A percentile compares a stretch with the other conserved stretches of the same genome.
These are phyloP conservation scores for Termitomyces sp. DNA, from an alignment of 768 basidiomycete species.

Conservation along the genomic window DNA sequence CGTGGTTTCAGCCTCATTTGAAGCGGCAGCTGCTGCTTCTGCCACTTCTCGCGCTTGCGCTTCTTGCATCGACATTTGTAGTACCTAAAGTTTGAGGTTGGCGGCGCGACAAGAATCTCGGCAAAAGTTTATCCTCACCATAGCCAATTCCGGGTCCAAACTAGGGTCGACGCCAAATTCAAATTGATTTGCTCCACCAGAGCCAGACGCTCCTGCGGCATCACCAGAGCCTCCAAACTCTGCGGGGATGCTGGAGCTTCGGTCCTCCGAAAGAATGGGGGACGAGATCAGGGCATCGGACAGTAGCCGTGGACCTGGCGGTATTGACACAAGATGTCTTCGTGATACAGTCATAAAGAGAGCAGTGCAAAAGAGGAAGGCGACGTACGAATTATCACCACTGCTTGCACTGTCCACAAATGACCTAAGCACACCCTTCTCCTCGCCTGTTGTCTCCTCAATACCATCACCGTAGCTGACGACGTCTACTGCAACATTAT, in stretches of 20 bases:
- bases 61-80: conserved; percentile 97
- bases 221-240: conserved; percentile 48
- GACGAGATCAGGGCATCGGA: conserved; percentile 82
- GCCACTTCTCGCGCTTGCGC: conserved; percentile 73
- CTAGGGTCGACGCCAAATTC: conserved; percentile 94
- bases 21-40: conserved; percentile 35
- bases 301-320: conserved; percentile 72
- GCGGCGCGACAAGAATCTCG: background rate
- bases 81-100: conserved; percentile 47
- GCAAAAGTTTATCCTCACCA: conserved; percentile 47
- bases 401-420: conserved; percentile 82
- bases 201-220: conserved; percentile 38
- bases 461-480: conserved; percentile 89
- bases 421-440: conserved; percentile 59
- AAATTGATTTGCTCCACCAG: conserved; percentile 46
- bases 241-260: conserved; percentile 60
- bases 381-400: conserved; percentile 78
- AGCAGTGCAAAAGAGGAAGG: background rate
- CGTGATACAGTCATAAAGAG: conserved; percentile 19
- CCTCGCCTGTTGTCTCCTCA: conserved; percentile 56
- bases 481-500: conserved; percentile 94
- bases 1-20: conserved; percentile 27
- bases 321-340: conserved; percentile 74
- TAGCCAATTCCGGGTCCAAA: conserved; percentile 93
- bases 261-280: conserved; percentile 76